Evolutionary conservation across 2,329 filamentous ascomycete genomes (phyloP), one percentile per base, ranked within the genome.

Genomic region (Colletotrichum navitas): DNA sequence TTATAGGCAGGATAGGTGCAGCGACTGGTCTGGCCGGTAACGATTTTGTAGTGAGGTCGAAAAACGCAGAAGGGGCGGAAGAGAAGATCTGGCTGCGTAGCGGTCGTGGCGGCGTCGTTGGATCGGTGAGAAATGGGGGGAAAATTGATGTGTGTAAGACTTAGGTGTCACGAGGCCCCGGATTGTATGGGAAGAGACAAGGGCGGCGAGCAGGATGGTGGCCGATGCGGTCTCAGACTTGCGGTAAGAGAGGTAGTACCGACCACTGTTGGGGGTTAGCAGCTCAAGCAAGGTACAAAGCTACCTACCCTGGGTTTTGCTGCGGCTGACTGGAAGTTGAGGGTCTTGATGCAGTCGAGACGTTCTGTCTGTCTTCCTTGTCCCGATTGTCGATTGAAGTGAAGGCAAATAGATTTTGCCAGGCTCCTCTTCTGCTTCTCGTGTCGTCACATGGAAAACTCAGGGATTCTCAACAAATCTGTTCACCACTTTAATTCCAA

Each of bases 51-150:
- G 29, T 21, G 47, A 32, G 16, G n/a, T 47, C 63, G 29, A 39
- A 55, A 55, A 34, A 34, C 39, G 45, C 51, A 26, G 21, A 29
- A 55, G 5, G 39, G 47, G 56, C 24, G 10, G 45, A 64, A 64
- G 36, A 55, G 36, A 45, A 43, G 41, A 32, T 34, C 47, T 43
- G 45, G 45, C 59, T 55, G 43, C 52, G 65, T 69, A 6, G 58
- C 45, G 21, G 39, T 63, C 45, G 65, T 47, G 65, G 58, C 58
- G 34, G 68, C 54, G 66, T 69, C 39, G 52, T 41, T 54, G 43
- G 36, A 26, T 54, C 32, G 54, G 59, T 58, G 59, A 72, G 59
- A 63, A 71, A 68, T 69, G 69, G 65, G 69, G 65, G 65, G 69
- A 65, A 72, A 39, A 72, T 72, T 72, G 45, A 47, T 34, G 41